These are phyloP conservation scores for Tetracladium setigerum DNA, from an alignment of 495 filamentous ascomycete genomes.

Conservation along the genomic window DNA sequence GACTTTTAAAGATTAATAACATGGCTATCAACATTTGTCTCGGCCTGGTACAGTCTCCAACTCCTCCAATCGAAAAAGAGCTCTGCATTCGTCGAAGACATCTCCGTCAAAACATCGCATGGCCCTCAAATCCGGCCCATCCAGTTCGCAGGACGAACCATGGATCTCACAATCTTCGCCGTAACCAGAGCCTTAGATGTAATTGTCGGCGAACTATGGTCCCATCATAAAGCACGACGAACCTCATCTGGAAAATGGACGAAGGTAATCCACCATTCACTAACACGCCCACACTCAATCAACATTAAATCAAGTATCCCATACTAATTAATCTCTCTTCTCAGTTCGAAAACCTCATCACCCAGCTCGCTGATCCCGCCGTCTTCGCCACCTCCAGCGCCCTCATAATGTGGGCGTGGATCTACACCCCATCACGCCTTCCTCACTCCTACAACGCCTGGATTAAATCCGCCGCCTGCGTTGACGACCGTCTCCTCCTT, in stretches of 20 bases:
- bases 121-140: slow-evolving; percentile 23
- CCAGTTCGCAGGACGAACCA: slow-evolving; percentile 62
- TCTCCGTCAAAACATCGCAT: slow-evolving; percentile 14
- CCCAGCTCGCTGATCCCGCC: slow-evolving; percentile 53
- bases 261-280: slow-evolving; percentile 20
- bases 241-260: slow-evolving; percentile 39
- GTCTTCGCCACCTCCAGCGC: slow-evolving; percentile 70
- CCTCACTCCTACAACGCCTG: slow-evolving; percentile 77
- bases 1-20: slow-evolving; percentile 21
- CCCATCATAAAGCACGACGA: slow-evolving; percentile 31
- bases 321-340: slow-evolving; percentile 1
- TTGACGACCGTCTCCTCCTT: slow-evolving; percentile 71
- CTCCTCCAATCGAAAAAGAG: slow-evolving; percentile 39
- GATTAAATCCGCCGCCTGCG: slow-evolving; percentile 71
- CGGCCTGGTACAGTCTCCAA: slow-evolving; percentile 41
- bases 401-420: slow-evolving; percentile 86
- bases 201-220: slow-evolving; percentile 59
- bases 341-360: slow-evolving; percentile 39
- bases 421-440: slow-evolving; percentile 63
- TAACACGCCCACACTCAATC: neutral
- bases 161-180: slow-evolving; percentile 84
- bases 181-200: slow-evolving; percentile 68
- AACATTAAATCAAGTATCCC: neutral
- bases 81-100: slow-evolving; percentile 30
- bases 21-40: slow-evolving; percentile 42